These are phyloP conservation scores for Pyronema domesticum DNA, from an alignment of 495 filamentous ascomycete genomes.

Conservation along the genomic window DNA sequence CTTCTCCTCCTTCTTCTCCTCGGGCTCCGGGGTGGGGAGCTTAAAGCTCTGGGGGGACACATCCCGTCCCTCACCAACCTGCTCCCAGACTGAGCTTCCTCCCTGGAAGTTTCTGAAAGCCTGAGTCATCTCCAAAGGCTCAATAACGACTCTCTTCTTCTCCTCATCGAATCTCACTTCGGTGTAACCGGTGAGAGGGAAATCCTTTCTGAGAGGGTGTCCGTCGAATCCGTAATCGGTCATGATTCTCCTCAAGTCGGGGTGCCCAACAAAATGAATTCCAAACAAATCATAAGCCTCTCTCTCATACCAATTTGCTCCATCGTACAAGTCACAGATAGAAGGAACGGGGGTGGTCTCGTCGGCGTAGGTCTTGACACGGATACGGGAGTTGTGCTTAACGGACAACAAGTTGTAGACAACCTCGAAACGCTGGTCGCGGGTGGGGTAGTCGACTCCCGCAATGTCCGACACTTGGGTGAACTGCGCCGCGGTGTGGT, in stretches of 20 bases:
- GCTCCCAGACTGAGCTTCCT: constrained; percentile 68
- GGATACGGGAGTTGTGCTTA: constrained; percentile 86
- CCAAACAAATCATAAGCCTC: constrained; percentile 97
- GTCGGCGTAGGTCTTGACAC: constrained; percentile 97
- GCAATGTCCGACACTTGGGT: constrained; percentile 86
- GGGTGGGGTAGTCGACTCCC: constrained; percentile 85
- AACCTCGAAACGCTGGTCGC: constrained; percentile 87
- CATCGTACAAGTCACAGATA: constrained; percentile 70
- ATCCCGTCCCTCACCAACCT: constrained; percentile 66
- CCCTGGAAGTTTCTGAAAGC: constrained; percentile 98
- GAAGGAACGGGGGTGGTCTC: constrained; percentile 90
- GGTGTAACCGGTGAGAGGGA: constrained; percentile 95
- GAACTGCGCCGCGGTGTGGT: constrained; percentile 92
- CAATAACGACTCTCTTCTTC: constrained; percentile 98
- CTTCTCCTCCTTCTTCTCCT: constrained; percentile 62
- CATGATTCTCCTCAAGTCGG: constrained; percentile 95
- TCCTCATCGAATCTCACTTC: constrained; percentile 97
- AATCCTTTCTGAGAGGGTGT: constrained; percentile 93
- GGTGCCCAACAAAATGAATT: constrained; percentile 89
- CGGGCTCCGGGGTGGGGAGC: constrained; percentile 84
- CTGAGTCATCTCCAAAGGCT: constrained; percentile 92
- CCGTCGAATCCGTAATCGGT: constrained; percentile 99
- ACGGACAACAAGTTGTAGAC: constrained; percentile 96
- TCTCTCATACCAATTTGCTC: constrained; percentile 97
- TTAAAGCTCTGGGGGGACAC: constrained; percentile 76